Base-by-base conservation (phyloP, 441 rosid genomes). In the Aquilaria agallochum region DNA sequence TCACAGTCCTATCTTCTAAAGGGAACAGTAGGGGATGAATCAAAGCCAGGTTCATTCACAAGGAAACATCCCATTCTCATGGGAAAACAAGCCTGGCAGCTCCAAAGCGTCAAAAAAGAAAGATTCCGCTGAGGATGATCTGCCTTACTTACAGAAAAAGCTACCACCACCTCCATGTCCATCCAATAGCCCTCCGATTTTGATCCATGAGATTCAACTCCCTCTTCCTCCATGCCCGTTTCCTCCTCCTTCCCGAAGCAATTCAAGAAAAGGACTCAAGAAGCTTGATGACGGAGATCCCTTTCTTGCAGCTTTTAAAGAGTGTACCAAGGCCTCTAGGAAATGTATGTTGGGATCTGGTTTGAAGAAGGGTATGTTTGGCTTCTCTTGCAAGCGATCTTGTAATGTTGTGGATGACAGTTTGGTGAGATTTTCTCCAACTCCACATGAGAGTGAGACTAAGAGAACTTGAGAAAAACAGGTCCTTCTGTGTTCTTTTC, bases 81-180 rank as follows among this genome's bases (percentile, higher is more conserved):
- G 85, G 85, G 88, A 80, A 70, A 73, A 78, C 63, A 67, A 69
- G 57, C 88, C 84, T 3, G 78, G 76, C 1, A 66, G 70, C 10
- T 70, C 83, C 70, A 83, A 80, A 71, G 60, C 10, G 30, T 36
- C 42, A 5, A 36, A 12, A 20, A 63, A 3, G 9, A 53, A 54
- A 48, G 45, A 51, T 1, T 13, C 10, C 36, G 27, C n/a, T 2
- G 2, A 40, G 52, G 46, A 52, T 30, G 59, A 30, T 57, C 10
- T 5, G 42, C 36, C 3, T 6, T 11, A 46, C 53, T n/a, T 46
- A 11, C 6, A n/a, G 52, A 44, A 58, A 46, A 76, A 72, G 70
- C 76, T 82, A 49, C 85, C 76, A 0, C 82, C 72, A 2, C 90
- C 87, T 27, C 90, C 90, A 2, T 71, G 76, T 47, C 81, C 71